Evolutionary conservation across 208 protist species (phyloP).

Genomic region (Endotrypanum monterogeii): DNA sequence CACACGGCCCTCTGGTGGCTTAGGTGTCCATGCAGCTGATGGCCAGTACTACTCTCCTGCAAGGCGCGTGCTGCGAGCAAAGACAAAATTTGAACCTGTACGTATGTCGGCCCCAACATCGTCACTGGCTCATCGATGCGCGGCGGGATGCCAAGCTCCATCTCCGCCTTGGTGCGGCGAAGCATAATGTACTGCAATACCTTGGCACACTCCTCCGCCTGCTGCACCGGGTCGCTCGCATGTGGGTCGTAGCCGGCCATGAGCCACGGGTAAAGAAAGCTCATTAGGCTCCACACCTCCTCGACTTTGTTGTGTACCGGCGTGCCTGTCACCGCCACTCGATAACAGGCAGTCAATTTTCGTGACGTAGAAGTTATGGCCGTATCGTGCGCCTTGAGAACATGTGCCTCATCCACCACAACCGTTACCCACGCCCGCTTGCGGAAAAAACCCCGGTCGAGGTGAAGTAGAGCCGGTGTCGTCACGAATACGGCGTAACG

Average conservation of each 20-base stretch:
- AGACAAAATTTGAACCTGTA: conserved; percentile 79
- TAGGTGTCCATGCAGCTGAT: conserved; percentile 52
- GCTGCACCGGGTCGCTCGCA: conserved; percentile 42
- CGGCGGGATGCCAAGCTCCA: conserved; percentile 97
- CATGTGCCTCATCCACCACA: conserved; percentile 97
- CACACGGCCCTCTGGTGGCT: conserved; percentile 84
- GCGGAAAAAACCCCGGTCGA: conserved; percentile 80
- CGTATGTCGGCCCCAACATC: conserved; percentile 67
- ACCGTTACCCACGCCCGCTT: conserved; percentile 92
- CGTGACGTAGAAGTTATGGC: conserved; percentile 60
- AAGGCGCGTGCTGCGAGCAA: conserved; percentile 60
- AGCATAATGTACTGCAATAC: conserved; percentile 93
- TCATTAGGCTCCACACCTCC: conserved; percentile 96
- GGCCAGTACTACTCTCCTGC: conserved; percentile 32
- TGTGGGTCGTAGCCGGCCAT: conserved; percentile 62
- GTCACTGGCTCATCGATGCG: conserved; percentile 90
- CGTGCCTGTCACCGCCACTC: conserved; percentile 93
- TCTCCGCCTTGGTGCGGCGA: conserved; percentile 95
- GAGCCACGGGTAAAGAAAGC: conserved; percentile 93
- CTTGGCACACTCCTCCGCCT: conserved; percentile 63
- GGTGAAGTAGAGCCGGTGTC: conserved; percentile 93
- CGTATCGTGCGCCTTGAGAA: conserved; percentile 90
- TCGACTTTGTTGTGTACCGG: conserved; percentile 97
- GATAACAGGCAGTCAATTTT: conserved; percentile 79
- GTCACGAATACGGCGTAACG: conserved; percentile 95